These are phyloP conservation scores for Gloeopeniophorella convolvens DNA, from an alignment of 768 basidiomycete genomes.

Conservation along the genomic window DNA sequence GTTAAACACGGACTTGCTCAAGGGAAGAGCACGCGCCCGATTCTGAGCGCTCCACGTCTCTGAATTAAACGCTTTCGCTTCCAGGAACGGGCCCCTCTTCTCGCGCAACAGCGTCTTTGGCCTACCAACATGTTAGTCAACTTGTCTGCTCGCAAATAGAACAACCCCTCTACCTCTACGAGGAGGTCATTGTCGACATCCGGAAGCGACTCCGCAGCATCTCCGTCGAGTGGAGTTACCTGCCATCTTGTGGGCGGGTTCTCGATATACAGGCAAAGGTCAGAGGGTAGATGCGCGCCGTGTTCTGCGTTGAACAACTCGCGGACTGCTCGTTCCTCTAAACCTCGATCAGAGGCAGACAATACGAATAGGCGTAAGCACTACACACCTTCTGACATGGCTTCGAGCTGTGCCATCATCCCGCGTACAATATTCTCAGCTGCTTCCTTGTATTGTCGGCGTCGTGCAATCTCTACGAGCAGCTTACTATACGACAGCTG, in stretches of 20 bases:
- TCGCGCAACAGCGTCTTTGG: conserved; percentile 24
- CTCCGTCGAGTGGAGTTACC: conserved; percentile 51
- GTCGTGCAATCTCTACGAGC: conserved; percentile 63
- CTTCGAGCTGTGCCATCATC: conserved; percentile 58
- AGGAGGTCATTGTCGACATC: conserved; percentile 55
- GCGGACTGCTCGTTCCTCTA: conserved; percentile 65
- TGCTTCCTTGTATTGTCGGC: conserved; percentile 58
- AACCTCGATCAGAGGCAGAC: not conserved
- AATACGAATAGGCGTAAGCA: conserved; percentile 3
- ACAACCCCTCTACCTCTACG: conserved; percentile 36
- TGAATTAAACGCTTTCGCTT: conserved; percentile 15
- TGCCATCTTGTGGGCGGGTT: conserved; percentile 73
- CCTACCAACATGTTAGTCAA: conserved; percentile 23
- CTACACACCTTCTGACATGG: conserved; percentile 56
- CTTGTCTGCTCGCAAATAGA: not conserved
- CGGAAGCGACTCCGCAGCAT: conserved; percentile 52
- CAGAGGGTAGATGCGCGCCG: conserved; percentile 67
- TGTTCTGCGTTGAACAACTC: conserved; percentile 67
- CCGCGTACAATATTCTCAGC: conserved; percentile 57
- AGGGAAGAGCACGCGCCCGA: too few species aligned
- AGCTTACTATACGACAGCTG: conserved; percentile 69
- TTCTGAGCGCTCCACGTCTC: not conserved
- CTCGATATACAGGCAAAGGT: conserved; percentile 71
- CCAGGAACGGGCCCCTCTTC: conserved; percentile 14
- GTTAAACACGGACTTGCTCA: too few species aligned